Base-by-base conservation (phyloP, 192 early-diverging fungal genomes). In the Coemansia sp. region DNA sequence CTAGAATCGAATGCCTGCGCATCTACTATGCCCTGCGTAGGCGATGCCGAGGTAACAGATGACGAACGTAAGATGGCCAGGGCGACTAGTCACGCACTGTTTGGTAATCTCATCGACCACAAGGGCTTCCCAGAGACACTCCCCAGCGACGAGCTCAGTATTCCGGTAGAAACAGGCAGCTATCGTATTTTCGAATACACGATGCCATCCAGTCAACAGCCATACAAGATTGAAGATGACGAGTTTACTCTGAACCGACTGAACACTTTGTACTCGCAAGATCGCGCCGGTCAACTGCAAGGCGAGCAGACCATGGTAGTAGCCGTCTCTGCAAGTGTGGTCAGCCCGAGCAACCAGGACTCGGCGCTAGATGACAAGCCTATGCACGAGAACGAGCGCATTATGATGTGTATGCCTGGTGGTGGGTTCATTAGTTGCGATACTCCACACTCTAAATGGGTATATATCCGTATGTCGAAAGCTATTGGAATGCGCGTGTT, bases 401-500 rank as follows among this genome's bases (percentile, higher is more conserved):
- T 76, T 29, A 37, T 64, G 3, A 3, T 76, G 4, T 71, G 55
- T 32, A 12, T 76, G 6, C 49, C 55, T 9, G 74, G 74, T 0
- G 74, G 74, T 13, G 74, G 65, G 2, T 76, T 76, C 37, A 16
- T 64, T 29, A 15, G 30, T 2, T 50, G 74, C 41, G 65, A 76
- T 45, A 34, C 43, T 4, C 53, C 74, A 0, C 7, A 9, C 0
- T n/a, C 35, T 20, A 67, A 55, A 41, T 71, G 61, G 61, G 34
- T 59, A 13, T 76, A 71, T 16, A 24, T 71, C 3, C 50, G 65
- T 9, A 38, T 76, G 38, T 70, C 74, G 2, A 11, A 59, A 13
- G 69, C 68, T 34, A 52, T 71, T n/a, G 55, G 62, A 0, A 41
- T 55, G 49, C 69, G 74, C 6, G 53, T 71, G n/a, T 76, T 76